phyloP scores from a whole-genome alignment of 345 rosid species.

The Boechera retrofracta region DNA sequence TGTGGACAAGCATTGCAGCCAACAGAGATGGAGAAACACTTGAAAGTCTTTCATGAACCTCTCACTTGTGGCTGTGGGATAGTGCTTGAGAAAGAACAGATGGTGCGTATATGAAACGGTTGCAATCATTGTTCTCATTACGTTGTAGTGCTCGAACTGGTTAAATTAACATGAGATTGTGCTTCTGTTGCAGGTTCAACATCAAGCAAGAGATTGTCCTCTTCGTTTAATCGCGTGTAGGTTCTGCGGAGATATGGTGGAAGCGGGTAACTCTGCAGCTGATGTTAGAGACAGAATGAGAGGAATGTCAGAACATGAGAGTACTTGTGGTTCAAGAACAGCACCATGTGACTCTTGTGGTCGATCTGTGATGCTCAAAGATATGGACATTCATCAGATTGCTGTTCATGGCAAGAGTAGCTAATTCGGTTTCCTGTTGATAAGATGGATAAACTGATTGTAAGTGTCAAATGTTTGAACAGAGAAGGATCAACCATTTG shows the following conservation, averaged over 20 bases:
- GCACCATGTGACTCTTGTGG: slow-evolving; percentile 95
- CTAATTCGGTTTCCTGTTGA: slow-evolving; percentile 35
- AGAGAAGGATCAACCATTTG: slow-evolving; percentile 30
- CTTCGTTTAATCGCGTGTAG: slow-evolving; percentile 74
- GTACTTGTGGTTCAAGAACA: slow-evolving; percentile 91
- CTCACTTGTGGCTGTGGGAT: slow-evolving; percentile 79
- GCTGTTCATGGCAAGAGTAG: slow-evolving; percentile 76
- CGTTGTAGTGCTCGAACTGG: not conserved
- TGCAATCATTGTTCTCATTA: not conserved
- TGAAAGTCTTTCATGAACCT: slow-evolving; percentile 92
- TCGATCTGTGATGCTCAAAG: slow-evolving; percentile 94
- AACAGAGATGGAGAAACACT: slow-evolving; percentile 88
- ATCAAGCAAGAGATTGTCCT: slow-evolving; percentile 77
- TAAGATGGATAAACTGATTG: not conserved
- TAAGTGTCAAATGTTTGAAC: slow-evolving; percentile 26
- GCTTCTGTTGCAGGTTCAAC: slow-evolving; percentile 64
- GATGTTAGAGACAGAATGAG: slow-evolving; percentile 77
- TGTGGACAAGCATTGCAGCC: slow-evolving; percentile 84
- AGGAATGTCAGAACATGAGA: slow-evolving; percentile 95
- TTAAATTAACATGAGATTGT: slow-evolving; percentile 7
- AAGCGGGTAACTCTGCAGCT: slow-evolving; percentile 73
- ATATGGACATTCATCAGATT: slow-evolving; percentile 93
- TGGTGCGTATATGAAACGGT: slow-evolving; percentile 55
- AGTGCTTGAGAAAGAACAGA: slow-evolving; percentile 80
- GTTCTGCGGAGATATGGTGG: slow-evolving; percentile 96